Conservation (phyloP, 768 basidiomycete genomes). For the Paxillus rubicundulus region DNA sequence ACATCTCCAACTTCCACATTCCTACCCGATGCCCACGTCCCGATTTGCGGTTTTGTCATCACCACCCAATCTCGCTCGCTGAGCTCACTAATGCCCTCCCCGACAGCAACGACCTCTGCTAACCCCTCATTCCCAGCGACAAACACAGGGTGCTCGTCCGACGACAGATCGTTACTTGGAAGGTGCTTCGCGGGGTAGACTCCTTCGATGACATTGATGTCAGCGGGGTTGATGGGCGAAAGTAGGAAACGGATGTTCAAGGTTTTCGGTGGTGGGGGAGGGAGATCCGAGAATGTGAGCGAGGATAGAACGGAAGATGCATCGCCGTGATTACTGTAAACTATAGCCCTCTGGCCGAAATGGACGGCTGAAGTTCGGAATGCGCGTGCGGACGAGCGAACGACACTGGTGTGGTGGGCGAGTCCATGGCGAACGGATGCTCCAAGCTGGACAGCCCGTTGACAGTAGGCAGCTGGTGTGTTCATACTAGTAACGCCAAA, state of each 20-base stretch:
- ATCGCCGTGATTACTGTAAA: conserved; percentile 60
- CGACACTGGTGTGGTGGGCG: neutral
- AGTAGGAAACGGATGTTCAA: conserved; percentile 67
- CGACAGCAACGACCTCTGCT: conserved; percentile 62
- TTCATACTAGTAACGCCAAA: neutral
- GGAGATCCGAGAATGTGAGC: conserved; percentile 49
- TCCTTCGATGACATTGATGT: conserved; percentile 78
- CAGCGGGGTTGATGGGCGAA: conserved; percentile 79
- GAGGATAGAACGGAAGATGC: conserved; percentile 59
- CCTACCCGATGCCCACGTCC: conserved; percentile 67
- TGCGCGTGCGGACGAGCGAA: conserved; percentile 10
- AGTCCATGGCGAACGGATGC: neutral
- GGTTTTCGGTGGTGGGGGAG: conserved; percentile 52
- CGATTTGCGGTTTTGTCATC: conserved; percentile 63
- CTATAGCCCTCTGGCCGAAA: conserved; percentile 56
- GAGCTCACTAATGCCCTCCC: conserved; percentile 48
- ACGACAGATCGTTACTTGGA: conserved; percentile 35
- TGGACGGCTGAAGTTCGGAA: conserved; percentile 32
- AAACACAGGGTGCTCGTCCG: conserved; percentile 41
- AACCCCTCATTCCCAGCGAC: conserved; percentile 79
- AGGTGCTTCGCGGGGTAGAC: conserved; percentile 71
- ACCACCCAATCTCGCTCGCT: conserved; percentile 70
- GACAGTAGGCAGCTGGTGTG: neutral
- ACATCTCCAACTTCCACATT: conserved; percentile 57
- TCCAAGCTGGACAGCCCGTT: neutral